These are phyloP conservation scores for Pseudogymnoascus sp. DNA, from an alignment of 2,329 filamentous ascomycete species.

Conservation along the genomic window DNA sequence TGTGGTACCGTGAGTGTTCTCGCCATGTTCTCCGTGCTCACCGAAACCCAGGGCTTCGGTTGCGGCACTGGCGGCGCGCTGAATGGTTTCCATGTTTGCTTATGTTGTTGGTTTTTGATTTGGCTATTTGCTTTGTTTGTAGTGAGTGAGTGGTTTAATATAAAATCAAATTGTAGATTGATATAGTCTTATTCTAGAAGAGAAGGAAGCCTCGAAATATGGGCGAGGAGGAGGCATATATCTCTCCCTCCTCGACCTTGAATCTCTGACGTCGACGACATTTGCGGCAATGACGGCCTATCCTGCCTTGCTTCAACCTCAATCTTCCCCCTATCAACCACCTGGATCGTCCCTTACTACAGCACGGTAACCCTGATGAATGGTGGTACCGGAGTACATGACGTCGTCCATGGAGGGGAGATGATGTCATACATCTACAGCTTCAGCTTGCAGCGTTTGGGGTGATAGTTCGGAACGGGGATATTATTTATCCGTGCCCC, in stretches of 20 bases:
- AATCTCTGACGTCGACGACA: not conserved
- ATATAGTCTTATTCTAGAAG: not conserved
- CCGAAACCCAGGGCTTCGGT: not conserved
- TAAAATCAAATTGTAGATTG: not conserved
- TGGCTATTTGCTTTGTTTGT: not conserved
- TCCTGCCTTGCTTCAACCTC: not conserved
- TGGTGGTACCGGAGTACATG: not conserved
- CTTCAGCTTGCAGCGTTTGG: not conserved
- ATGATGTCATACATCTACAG: slow-evolving; percentile 3
- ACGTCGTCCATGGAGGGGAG: not conserved
- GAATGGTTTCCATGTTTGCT: not conserved
- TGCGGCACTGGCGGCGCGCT: not conserved
- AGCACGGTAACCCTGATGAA: not conserved
- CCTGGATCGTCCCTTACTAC: not conserved
- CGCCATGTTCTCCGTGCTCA: not conserved
- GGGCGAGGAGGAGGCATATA: not conserved
- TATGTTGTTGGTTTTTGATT: not conserved
- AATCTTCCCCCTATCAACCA: not conserved
- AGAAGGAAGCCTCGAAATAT: not conserved
- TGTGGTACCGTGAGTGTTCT: not conserved
- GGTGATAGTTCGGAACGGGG: not conserved
- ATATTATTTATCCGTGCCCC: not conserved
- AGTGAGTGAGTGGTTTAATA: not conserved
- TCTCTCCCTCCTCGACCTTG: not conserved
- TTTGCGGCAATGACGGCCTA: not conserved